Conservation (phyloP, 176 grass and related monocot genomes). For the Bolboschoenus planiculmis region DNA sequence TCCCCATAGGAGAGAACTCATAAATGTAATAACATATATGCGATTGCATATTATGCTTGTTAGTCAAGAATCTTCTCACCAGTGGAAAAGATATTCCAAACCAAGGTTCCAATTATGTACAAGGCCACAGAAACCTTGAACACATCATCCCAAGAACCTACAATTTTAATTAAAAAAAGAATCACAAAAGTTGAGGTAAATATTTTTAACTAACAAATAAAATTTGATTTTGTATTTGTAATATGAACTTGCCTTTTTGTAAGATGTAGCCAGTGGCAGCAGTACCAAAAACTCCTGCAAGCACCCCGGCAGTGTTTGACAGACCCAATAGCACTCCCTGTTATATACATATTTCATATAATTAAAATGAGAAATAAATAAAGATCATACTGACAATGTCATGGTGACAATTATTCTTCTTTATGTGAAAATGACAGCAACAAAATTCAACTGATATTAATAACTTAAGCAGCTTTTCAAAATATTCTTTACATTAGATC, state of each 20-base stretch:
- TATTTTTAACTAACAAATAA: neutral
- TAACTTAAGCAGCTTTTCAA: neutral
- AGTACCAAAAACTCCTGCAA: conserved; percentile 93
- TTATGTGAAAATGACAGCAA: neutral
- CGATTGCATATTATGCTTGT: conserved; percentile 9
- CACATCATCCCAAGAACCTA: conserved; percentile 94
- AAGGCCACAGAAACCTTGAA: conserved; percentile 75
- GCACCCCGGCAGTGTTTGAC: conserved; percentile 90
- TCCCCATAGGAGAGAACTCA: neutral
- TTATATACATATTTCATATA: conserved; percentile 2
- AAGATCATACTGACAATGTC: neutral
- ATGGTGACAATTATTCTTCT: neutral
- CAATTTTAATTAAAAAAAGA: conserved; percentile 2
- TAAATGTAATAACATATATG: conserved; percentile 7
- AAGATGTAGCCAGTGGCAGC: conserved; percentile 86
- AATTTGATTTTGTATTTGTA: neutral
- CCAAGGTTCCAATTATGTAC: conserved; percentile 76
- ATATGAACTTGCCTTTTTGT: conserved; percentile 51
- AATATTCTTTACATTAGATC: neutral
- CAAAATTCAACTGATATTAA: neutral
- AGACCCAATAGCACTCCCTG: conserved; percentile 86
- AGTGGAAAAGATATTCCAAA: conserved; percentile 90
- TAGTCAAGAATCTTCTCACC: conserved; percentile 84
- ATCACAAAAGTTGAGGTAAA: neutral
- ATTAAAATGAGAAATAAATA: conserved; percentile 4